A percentile compares a stretch with the other conserved stretches of the same genome.
These are phyloP conservation scores for Hemileccinum rubropunctum DNA, from an alignment of 768 basidiomycete species.

Conservation along the genomic window DNA sequence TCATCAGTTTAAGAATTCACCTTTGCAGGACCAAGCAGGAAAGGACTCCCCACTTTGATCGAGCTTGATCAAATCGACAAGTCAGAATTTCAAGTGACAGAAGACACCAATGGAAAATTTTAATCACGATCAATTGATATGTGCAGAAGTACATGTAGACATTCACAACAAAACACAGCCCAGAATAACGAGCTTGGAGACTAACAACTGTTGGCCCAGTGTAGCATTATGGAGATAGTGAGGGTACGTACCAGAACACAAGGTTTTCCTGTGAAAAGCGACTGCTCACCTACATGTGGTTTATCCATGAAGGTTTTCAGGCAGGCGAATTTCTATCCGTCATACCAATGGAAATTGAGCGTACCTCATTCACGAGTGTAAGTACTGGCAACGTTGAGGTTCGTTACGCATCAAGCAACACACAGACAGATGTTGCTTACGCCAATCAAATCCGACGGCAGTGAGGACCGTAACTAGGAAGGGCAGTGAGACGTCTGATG, in stretches of 20 bases:
- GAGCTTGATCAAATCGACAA: not conserved
- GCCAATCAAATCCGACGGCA: not conserved
- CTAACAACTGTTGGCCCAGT: not conserved
- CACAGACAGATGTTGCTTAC: not conserved
- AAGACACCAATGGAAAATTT: too few relatives aligned
- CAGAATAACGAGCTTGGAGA: not conserved
- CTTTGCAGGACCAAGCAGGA: not conserved
- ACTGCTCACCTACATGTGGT: not conserved
- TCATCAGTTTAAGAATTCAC: not conserved
- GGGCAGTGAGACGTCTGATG: too few relatives aligned
- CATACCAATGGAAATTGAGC: too few relatives aligned
- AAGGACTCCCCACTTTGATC: not conserved
- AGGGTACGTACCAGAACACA: not conserved
- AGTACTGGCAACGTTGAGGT: too few relatives aligned
- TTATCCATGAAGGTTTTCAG: not conserved
- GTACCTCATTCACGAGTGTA: too few relatives aligned
- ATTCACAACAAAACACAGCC: not conserved
- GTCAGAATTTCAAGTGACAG: not conserved
- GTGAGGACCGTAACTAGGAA: not conserved
- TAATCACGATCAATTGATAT: too few relatives aligned
- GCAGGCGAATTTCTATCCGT: too few relatives aligned
- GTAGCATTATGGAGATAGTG: not conserved
- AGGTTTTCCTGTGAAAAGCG: not conserved
- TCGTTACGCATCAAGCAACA: too few relatives aligned
- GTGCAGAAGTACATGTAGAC: not conserved